phyloP scores from a whole-genome alignment of 805 yeast genomes.

The Pichia scutulata region DNA sequence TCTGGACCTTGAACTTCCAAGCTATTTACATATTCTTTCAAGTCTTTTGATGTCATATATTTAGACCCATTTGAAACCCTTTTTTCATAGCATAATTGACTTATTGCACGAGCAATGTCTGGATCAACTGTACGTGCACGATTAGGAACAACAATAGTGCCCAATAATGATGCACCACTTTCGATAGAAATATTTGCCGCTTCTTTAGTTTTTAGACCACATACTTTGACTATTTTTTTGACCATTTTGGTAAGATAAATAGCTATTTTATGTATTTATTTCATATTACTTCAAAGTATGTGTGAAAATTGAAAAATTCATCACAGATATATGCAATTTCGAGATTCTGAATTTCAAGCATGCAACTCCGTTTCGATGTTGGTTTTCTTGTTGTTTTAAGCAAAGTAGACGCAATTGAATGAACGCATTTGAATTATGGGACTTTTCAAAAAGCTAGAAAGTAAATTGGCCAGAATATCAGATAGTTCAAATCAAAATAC shows the following conservation, averaged over 20 bases:
- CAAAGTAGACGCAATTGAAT: neutral
- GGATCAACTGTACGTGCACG: constrained; percentile 60
- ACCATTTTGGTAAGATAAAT: constrained; percentile 7
- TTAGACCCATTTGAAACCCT: constrained; percentile 15
- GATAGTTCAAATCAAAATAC: neutral
- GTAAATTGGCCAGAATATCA: neutral
- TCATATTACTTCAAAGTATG: too few species aligned
- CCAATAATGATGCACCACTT: constrained; percentile 68
- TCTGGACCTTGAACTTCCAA: constrained; percentile 23
- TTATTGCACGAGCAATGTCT: constrained; percentile 39
- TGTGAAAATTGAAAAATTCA: too few species aligned
- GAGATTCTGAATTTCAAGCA: neutral
- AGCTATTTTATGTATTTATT: too few species aligned
- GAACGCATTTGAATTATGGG: constrained; percentile 15
- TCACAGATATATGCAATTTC: neutral
- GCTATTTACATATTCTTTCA: constrained; percentile 7
- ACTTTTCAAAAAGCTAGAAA: constrained; percentile 7
- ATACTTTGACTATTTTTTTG: constrained; percentile 60
- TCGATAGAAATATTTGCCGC: constrained; percentile 68
- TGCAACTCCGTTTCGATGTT: neutral
- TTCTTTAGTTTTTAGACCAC: constrained; percentile 66
- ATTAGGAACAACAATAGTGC: constrained; percentile 81
- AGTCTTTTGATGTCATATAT: constrained; percentile 19
- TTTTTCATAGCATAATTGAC: constrained; percentile 23
- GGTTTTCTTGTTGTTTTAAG: too few species aligned